phyloP scores from a whole-genome alignment of 768 basidiomycete species.

The Lentinula detonsa region DNA sequence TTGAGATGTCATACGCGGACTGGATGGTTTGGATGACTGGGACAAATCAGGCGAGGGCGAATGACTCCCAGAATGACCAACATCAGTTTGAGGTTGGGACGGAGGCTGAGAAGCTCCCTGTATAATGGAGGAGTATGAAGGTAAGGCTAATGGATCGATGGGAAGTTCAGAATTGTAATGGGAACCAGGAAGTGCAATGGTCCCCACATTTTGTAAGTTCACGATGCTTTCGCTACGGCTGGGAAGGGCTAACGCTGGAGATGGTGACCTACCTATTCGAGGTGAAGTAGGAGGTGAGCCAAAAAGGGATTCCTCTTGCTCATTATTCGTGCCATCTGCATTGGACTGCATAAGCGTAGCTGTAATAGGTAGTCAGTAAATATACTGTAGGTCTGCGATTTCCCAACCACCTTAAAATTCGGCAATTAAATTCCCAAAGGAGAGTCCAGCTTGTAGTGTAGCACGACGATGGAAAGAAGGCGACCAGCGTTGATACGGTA shows the following conservation, averaged over 20 bases:
- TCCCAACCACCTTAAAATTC: too few relatives aligned
- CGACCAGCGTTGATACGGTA: too few relatives aligned
- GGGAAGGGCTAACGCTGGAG: conserved; percentile 55
- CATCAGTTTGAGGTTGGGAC: conserved; percentile 24
- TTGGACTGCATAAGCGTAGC: background rate
- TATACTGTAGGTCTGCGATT: too few relatives aligned
- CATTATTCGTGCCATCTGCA: conserved; percentile 13
- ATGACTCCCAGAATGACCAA: background rate
- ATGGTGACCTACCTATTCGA: conserved; percentile 67
- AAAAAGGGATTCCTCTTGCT: conserved; percentile 71
- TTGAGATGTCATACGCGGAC: conserved; percentile 16
- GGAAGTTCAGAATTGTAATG: conserved; percentile 83
- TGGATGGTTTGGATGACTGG: conserved; percentile 11
- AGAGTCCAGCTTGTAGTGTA: too few relatives aligned
- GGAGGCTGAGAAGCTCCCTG: conserved; percentile 29
- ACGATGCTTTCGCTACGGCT: conserved; percentile 27
- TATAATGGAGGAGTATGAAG: conserved; percentile 33
- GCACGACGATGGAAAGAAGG: too few relatives aligned
- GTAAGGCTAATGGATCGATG: conserved; percentile 71
- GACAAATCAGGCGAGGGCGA: conserved; percentile 7
- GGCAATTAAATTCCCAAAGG: too few relatives aligned
- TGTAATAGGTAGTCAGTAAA: background rate
- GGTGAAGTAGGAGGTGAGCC: conserved; percentile 76
- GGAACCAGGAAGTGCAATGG: conserved; percentile 98
- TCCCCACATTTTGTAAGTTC: conserved; percentile 85